Percentiles rank a stretch among this genome's conserved stretches.
Conservation (phyloP, 208 protist genomes). For the Hexamita inflata region DNA sequence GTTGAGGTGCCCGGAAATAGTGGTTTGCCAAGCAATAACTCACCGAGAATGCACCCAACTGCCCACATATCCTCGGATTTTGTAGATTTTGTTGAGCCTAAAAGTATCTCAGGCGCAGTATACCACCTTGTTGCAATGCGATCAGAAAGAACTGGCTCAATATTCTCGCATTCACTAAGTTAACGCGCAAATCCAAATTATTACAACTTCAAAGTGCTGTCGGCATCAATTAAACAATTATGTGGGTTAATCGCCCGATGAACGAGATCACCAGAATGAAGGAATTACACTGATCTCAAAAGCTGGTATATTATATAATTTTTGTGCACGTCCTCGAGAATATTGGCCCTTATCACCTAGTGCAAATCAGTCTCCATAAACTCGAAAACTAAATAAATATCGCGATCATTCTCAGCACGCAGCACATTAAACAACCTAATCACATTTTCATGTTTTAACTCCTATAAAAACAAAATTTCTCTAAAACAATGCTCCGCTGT, state of each 20-base stretch:
- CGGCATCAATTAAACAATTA: constrained; percentile 78
- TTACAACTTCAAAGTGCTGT: constrained; percentile 75
- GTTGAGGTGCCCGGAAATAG: constrained; percentile 65
- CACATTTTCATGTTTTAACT: constrained; percentile 52
- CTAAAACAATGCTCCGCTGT: constrained; percentile 58
- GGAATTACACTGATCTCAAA: constrained; percentile 47
- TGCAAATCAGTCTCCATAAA: constrained; percentile 58
- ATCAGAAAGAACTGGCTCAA: constrained; percentile 5
- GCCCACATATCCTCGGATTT: constrained; percentile 84
- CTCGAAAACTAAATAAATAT: constrained; percentile 64
- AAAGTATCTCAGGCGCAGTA: constrained; percentile 33
- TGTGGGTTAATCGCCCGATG: constrained; percentile 81
- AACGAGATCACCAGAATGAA: constrained; percentile 52
- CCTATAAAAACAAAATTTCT: constrained; percentile 56
- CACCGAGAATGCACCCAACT: constrained; percentile 84
- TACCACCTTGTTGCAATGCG: constrained; percentile 33
- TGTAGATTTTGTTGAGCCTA: constrained; percentile 22
- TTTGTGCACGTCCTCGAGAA: constrained; percentile 68
- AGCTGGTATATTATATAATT: constrained; percentile 56
- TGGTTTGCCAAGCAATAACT: constrained; percentile 72
- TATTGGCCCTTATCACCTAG: constrained; percentile 80
- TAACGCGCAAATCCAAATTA: constrained; percentile 70
- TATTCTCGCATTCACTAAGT: neutral
- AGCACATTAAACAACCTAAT: constrained; percentile 52
- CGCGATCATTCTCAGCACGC: constrained; percentile 57